Evolutionary conservation across 2,329 filamentous ascomycete genomes (phyloP).

Genomic region (Colletotrichum sp.): DNA sequence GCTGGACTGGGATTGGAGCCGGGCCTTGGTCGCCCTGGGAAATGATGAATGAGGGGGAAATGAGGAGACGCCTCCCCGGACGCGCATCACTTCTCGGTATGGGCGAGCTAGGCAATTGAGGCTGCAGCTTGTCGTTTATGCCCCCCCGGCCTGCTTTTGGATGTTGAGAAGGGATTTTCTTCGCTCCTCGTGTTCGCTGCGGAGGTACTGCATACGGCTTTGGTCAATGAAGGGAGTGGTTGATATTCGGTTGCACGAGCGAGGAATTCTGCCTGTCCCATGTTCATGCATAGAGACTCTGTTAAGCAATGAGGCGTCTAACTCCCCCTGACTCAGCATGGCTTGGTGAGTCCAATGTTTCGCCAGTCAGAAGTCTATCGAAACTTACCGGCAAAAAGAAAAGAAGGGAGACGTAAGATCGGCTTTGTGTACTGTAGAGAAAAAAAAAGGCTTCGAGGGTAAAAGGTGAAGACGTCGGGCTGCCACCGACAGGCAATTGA

Average conservation of each 20-base stretch:
- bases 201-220: background rate
- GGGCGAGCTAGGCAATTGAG: background rate
- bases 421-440: no score
- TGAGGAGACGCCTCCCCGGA: background rate
- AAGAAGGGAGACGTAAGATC: background rate
- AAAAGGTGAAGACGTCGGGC: background rate
- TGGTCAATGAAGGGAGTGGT: background rate
- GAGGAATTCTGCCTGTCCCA: background rate
- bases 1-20: background rate
- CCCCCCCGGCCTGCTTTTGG: background rate
- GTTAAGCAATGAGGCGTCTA: background rate
- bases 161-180: background rate
- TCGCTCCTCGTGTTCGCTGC: background rate
- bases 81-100: background rate
- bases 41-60: conserved; percentile 11
- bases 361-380: background rate
- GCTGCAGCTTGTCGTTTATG: background rate
- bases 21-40: background rate
- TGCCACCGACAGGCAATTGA: background rate
- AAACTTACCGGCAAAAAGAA: background rate
- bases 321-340: background rate
- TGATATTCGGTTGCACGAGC: background rate
- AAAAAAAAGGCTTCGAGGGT: background rate
- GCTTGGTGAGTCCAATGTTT: background rate
- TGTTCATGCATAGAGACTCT: background rate